Evolutionary conservation across 163 green algal species (phyloP), one percentile per base, ranked within the genome.

Genomic region (Prototheca cutis): DNA sequence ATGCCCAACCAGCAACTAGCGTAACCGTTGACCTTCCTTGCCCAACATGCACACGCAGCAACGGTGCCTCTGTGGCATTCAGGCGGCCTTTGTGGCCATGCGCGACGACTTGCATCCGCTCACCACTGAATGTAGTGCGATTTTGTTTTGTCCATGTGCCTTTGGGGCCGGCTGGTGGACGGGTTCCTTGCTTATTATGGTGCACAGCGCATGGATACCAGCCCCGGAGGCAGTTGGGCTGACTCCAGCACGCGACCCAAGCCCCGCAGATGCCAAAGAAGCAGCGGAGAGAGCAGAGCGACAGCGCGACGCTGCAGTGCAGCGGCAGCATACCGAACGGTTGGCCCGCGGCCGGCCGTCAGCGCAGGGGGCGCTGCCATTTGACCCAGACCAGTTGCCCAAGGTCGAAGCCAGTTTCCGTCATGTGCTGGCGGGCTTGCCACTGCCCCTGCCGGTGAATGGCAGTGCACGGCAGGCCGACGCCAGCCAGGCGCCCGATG

Each of bases 101-200:
- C 66, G 73, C 40, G 36, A 60, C 3, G 68, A 80, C 53, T 32
- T 80, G 55, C 59, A 76, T 40, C 73, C 73, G 5, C 32, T 75
- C 1, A 29, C 45, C 3, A 34, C 59, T 32, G 56, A 34, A 57
- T 24, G 21, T 36, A 4, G 21, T 28, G 13, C 24, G 10, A 29
- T 33, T 30, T 33, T 42, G 40, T 19, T 1, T 25, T 6, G 40
- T 27, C 18, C 0, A 27, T 48, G 18, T 3, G 28, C 10, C 6
- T 0, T 10, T 61, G 28, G 36, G 8, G 23, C 10, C 17, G 13
- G 33, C 24, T 19, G 33, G 21, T 53, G 55, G 7, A 5, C 24
- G 1, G 51, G 25, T n/a, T 27, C 23, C 21, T 25, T 21, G n/a
- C 30, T 28, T 40, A 2, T 29, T 53, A 0, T 33, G 21, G 6